These are phyloP conservation scores for Phialemoniopsis sp. DNA, from an alignment of 2,329 filamentous ascomycete genomes.

Conservation along the genomic window DNA sequence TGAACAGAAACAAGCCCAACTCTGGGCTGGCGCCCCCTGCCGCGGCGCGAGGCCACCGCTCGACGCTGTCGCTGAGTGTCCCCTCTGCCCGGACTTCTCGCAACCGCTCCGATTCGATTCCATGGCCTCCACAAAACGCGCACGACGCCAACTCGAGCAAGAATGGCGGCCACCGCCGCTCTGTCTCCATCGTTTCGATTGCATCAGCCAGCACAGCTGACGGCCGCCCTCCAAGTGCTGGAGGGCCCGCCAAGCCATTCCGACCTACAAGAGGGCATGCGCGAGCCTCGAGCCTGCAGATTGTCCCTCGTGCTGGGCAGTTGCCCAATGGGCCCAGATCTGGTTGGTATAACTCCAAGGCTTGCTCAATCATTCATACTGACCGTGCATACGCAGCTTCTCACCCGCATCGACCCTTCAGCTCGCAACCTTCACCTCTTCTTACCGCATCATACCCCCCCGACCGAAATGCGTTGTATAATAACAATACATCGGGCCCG, in stretches of 20 bases:
- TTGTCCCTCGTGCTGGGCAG: constrained; percentile 45
- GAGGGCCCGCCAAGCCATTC: constrained; percentile 34
- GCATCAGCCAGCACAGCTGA: constrained; percentile 48
- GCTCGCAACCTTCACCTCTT: constrained; percentile 42
- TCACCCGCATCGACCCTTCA: constrained; percentile 37
- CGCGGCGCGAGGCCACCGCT: constrained; percentile 55
- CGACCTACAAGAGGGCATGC: constrained; percentile 63
- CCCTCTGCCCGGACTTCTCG: constrained; percentile 36
- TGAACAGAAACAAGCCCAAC: constrained; percentile 31
- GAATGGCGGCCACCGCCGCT: constrained; percentile 63
- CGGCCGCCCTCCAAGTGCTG: constrained; percentile 38
- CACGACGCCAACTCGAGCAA: constrained; percentile 9
- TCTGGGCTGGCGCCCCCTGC: constrained; percentile 41
- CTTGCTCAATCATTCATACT: constrained; percentile 5
- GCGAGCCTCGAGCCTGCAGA: constrained; percentile 78
- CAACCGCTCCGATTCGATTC: constrained; percentile 40
- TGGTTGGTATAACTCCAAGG: constrained; percentile 19
- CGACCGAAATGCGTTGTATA: constrained; percentile 29
- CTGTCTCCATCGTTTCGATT: constrained; percentile 78
- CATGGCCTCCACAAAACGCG: constrained; percentile 28
- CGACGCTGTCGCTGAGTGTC: constrained; percentile 61
- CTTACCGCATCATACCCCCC: constrained; percentile 53
- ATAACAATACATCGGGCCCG: constrained; percentile 32
- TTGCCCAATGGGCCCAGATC: constrained; percentile 38
- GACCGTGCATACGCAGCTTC: constrained; percentile 22